phyloP scores from a whole-genome alignment of 2,329 filamentous ascomycete genomes.

The Aspergillus aculeatinus region DNA sequence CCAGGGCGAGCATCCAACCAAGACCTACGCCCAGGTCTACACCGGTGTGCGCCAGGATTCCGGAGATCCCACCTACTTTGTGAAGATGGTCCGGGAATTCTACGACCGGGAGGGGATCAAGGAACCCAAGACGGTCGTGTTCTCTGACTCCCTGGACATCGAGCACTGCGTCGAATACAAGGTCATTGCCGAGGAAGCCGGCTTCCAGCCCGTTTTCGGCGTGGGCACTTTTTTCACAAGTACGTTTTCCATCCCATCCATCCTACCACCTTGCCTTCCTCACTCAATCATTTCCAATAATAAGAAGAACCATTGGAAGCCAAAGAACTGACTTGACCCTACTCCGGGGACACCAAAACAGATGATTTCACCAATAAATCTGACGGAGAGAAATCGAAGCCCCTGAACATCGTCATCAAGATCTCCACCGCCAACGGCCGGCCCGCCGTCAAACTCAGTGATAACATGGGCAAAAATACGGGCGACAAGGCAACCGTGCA shows the following conservation, averaged over 20 bases:
- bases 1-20: slow-evolving; percentile 42
- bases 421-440: slow-evolving; percentile 79
- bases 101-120: slow-evolving; percentile 74
- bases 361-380: slow-evolving; percentile 78
- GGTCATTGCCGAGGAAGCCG: slow-evolving; percentile 71
- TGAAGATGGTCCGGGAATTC: slow-evolving; percentile 75
- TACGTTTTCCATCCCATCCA: slow-evolving; percentile 33
- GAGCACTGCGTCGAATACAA: slow-evolving; percentile 91
- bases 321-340: background rate
- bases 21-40: slow-evolving; percentile 79
- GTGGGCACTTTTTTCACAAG: slow-evolving; percentile 93
- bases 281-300: background rate
- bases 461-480: slow-evolving; percentile 92
- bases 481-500: slow-evolving; percentile 77
- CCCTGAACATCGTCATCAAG: slow-evolving; percentile 98
- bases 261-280: background rate
- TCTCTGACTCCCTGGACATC: slow-evolving; percentile 91
- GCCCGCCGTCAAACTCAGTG: slow-evolving; percentile 87
- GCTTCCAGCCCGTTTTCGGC: slow-evolving; percentile 85
- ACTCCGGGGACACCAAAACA: slow-evolving; percentile 21
- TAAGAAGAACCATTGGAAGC: no score
- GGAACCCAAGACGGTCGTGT: slow-evolving; percentile 85
- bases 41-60: slow-evolving; percentile 86
- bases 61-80: slow-evolving; percentile 77
- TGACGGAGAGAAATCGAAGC: slow-evolving; percentile 78